Base-by-base conservation (phyloP, 2,329 filamentous ascomycete species). In the Aspergillus glaucus region DNA sequence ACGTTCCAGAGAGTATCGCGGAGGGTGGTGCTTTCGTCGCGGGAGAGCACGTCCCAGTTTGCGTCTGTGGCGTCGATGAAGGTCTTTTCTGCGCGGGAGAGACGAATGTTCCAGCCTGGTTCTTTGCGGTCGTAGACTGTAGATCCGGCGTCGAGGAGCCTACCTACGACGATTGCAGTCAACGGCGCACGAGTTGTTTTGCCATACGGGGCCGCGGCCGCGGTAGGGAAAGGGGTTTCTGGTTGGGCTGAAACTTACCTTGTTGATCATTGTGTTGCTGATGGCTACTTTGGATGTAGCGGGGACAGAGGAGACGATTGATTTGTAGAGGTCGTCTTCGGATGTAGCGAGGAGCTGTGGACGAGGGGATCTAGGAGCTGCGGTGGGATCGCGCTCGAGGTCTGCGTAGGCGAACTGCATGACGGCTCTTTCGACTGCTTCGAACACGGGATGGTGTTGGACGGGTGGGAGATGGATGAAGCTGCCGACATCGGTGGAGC, bases 161-260 rank as follows among this genome's bases (percentile, higher is more conserved):
- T 66, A 1, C 64, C 68, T 2, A 60, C 54, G n/a, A 69, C 62
- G 42, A 71, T 65, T 5, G 58, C 50, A 62, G 44, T 71, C 67
- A 12, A 68, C 50, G 8, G 55, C 50, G 46, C 55, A 57, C 8
- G 65, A 64, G n/a, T 50, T 52, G 1, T 43, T 28, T 3, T 26
- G 15, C 46, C 58, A 61, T 8, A 63, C 46, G 6, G 68, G 67
- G 1, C 67, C 68, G 3, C 63, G 61, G 3, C 66, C 66, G 26
- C 62, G 58, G 32, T 58, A 62, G 8, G 57, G 54, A 32, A 57
- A 62, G 7, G 43, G 12, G 19, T 26, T 43, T 8, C 62, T 63
- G 7, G 49, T 45, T 6, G 51, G 46, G 43, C 61, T 54, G 19
- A 66, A 45, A 36, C 12, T 49, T n/a, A 53, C 54, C 21, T 1